Evolutionary conservation across 495 filamentous ascomycete species (phyloP).

Genomic region (Penicillium canariense): DNA sequence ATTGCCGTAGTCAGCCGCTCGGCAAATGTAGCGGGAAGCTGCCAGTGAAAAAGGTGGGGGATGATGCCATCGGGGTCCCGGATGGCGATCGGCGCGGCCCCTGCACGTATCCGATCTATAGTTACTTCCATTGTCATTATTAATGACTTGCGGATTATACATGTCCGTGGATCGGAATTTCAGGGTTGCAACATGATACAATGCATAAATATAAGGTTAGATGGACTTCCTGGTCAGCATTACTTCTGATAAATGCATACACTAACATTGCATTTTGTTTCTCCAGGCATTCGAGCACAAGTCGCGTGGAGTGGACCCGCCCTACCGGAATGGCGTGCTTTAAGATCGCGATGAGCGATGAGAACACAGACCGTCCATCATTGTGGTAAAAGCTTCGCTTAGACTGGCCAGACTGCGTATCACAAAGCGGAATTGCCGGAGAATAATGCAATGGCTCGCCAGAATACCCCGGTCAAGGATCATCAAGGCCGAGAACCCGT

Average conservation of each 20-base stretch:
- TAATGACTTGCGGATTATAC: no score
- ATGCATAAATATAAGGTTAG: no score
- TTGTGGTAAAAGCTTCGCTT: background rate
- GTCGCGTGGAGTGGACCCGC: conserved; percentile 3
- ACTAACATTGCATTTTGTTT: no score
- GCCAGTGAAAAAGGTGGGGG: background rate
- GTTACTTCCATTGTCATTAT: no score
- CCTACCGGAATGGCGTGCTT: conserved; percentile 21
- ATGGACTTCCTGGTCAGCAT: no score
- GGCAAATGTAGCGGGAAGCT: conserved; percentile 10
- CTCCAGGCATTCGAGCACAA: background rate
- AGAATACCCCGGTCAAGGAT: conserved; percentile 1
- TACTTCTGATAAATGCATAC: no score
- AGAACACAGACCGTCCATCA: conserved; percentile 11
- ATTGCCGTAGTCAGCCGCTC: conserved; percentile 2
- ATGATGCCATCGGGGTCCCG: conserved; percentile 25
- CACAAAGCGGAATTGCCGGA: background rate
- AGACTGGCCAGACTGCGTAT: background rate
- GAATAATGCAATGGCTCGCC: conserved; percentile 12
- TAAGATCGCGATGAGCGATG: conserved; percentile 19
- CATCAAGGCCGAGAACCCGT: background rate
- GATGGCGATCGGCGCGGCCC: conserved; percentile 8
- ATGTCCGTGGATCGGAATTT: no score
- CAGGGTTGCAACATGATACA: no score
- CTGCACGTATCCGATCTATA: background rate